phyloP scores from a whole-genome alignment of 2,329 filamentous ascomycete genomes.

The Neocatenulostroma microsporum region DNA sequence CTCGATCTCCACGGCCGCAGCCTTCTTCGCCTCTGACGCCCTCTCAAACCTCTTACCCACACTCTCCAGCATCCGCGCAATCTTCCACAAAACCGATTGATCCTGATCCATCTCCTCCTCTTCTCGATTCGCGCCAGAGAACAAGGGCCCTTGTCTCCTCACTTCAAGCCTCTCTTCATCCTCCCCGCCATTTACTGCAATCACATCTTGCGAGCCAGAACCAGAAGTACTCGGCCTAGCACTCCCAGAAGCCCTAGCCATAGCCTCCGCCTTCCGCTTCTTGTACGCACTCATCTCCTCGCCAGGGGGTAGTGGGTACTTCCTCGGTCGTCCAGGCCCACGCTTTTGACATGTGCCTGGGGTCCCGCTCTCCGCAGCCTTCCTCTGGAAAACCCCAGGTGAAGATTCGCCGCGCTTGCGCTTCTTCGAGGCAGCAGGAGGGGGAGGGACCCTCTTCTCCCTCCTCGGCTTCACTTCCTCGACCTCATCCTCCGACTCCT shows the following conservation, averaged over 20 bases:
- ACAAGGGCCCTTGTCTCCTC: too few species aligned
- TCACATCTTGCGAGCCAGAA: too few species aligned
- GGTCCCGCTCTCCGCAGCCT: neutral
- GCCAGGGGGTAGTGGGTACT: constrained; percentile 6
- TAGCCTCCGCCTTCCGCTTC: neutral
- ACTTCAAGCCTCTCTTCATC: too few species aligned
- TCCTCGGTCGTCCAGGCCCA: constrained; percentile 9
- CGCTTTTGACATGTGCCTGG: too few species aligned
- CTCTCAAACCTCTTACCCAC: neutral
- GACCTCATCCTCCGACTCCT: constrained; percentile 27
- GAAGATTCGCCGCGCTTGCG: constrained; percentile 5
- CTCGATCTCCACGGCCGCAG: neutral
- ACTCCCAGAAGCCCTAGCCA: neutral
- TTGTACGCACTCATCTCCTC: constrained; percentile 5
- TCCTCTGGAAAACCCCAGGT: neutral
- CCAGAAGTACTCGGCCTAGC: neutral
- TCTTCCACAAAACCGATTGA: constrained; percentile 9
- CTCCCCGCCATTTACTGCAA: too few species aligned
- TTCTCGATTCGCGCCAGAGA: constrained; percentile 4
- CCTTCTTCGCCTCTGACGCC: neutral
- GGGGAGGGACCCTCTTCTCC: neutral
- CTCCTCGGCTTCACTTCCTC: constrained; percentile 5
- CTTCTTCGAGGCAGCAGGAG: constrained; percentile 3
- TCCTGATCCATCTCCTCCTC: constrained; percentile 3
- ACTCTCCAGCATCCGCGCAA: constrained; percentile 7